Percentiles rank a stretch among this genome's conserved stretches.
These are phyloP conservation scores for Fragaria iinumae DNA, from an alignment of 306 rosid genomes.

Conservation along the genomic window DNA sequence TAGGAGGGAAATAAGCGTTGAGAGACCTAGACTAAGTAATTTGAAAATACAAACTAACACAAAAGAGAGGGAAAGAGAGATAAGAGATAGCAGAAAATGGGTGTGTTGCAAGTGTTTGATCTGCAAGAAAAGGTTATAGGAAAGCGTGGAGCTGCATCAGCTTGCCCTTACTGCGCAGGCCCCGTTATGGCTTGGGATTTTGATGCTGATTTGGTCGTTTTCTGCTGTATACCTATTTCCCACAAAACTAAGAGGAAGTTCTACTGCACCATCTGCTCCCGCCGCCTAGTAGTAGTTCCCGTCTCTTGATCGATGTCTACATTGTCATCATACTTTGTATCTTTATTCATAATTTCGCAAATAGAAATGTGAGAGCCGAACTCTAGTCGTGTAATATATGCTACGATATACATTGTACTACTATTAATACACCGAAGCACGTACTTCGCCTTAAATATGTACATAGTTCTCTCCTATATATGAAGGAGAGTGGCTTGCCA, in stretches of 20 bases:
- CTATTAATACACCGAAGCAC: background rate
- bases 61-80: background rate
- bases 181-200: constrained; percentile 37
- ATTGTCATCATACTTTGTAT: background rate
- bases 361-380: too few species aligned
- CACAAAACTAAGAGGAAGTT: constrained; percentile 37
- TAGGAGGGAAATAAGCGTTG: background rate
- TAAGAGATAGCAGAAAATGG: constrained; percentile 6
- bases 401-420: background rate
- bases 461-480: background rate
- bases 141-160: constrained; percentile 20
- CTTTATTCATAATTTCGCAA: background rate
- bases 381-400: background rate
- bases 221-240: constrained; percentile 30
- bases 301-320: background rate
- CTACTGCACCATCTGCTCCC: constrained; percentile 28
- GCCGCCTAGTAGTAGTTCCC: constrained; percentile 21
- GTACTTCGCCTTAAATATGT: background rate
- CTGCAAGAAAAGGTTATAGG: constrained; percentile 24
- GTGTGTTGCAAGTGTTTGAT: constrained; percentile 30
- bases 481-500: background rate
- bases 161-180: constrained; percentile 43
- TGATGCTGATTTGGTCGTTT: constrained; percentile 23
- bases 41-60: background rate
- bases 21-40: too few species aligned